Evolutionary conservation across 2,329 filamentous ascomycete genomes (phyloP), one percentile per base, ranked within the genome.

Genomic region (Geoglossum cookeanum): DNA sequence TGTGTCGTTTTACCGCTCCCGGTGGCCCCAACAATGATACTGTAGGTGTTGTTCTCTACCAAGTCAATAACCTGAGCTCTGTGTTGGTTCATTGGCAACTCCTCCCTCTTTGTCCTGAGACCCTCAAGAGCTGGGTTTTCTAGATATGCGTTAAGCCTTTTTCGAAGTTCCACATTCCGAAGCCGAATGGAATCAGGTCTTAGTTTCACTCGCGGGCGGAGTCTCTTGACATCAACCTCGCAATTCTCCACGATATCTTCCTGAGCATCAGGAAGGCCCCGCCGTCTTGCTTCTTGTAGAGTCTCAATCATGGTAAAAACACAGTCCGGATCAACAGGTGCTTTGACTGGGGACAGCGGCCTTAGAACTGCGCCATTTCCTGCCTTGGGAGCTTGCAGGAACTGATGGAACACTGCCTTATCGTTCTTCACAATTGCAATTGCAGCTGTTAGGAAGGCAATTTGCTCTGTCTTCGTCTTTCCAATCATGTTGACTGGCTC

Each of bases 1-100:
- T 78, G 75, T 4, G 74, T 75, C 29, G 65, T 71, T 62, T 76
- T 76, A 22, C 74, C 73, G 49, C 69, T 71, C 2, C 72, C 73
- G 45, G 72, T 73, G 30, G 71, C 69, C 17, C 72, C 73, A 53
- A 71, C 67, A 58, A 76, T 67, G 52, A 76, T 71, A 60, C 69
- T 72, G 62, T 72, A 73, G 0, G 65, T 62, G 57, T 73, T 67
- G 7, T 67, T 64, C 5, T 69, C 64, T 17, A 75, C 65, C 52
- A 71, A 61, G 1, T 69, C 63, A 9, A 74, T 59, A 11, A 75
- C 65, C 51, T 69, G 49, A 3, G 63, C 58, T 45, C 64, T 61
- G 54, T 68, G 66, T 48, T 68, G 63, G 55, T 68, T 71, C 65
- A 75, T 71, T 8, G 72, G 73, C 29, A 76, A 61, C 3, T 64